Base-by-base conservation (phyloP, 2,329 filamentous ascomycete genomes). In the Exophiala spinifera region DNA sequence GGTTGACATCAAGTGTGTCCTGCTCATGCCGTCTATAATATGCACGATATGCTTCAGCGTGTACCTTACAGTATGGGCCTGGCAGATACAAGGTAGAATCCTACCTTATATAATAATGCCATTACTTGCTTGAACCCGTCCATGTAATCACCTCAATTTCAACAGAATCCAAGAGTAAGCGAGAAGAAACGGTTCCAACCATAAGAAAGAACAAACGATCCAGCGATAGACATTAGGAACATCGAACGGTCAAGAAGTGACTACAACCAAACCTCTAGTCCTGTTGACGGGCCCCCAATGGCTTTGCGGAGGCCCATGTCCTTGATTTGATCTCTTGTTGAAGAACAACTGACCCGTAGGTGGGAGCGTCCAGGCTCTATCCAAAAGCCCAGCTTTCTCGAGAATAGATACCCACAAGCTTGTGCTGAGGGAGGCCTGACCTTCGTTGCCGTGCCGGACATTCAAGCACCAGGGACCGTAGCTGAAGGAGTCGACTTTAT, bases 271-370 rank as follows among this genome's bases (percentile, higher is more conserved):
- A 23, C 44, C 56, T 33, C 43, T 57, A 23, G 51, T 60, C 20
- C 49, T 57, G n/a, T 36, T 60, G 11, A 60, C 57, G 13, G 57
- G 57, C 11, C 54, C n/a, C 55, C 14, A 60, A 60, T 28, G 57
- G 57, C 44, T 53, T 48, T 39, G 55, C 57, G 8, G 57, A 54
- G 19, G 55, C 55, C 13, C 55, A 60, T 20, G 48, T 60, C 39
- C 55, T 60, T 25, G 23, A 46, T 2, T 60, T 25, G 23, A 46
- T 2, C 46, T 37, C 8, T 49, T 55, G 15, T 37, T 56, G 15
- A 14, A 28, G 28, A n/a, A 51, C 34, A 37, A 55, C 42, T 55
- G 40, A 21, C 45, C 43, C 31, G 53, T 56, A 3, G 53, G 56
- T 23, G 56, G 52, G 17, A 56, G 53, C 4, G 31, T 59, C n/a